Evolutionary conservation across 768 basidiomycete genomes (phyloP).

Genomic region (Russula ochroleuca): DNA sequence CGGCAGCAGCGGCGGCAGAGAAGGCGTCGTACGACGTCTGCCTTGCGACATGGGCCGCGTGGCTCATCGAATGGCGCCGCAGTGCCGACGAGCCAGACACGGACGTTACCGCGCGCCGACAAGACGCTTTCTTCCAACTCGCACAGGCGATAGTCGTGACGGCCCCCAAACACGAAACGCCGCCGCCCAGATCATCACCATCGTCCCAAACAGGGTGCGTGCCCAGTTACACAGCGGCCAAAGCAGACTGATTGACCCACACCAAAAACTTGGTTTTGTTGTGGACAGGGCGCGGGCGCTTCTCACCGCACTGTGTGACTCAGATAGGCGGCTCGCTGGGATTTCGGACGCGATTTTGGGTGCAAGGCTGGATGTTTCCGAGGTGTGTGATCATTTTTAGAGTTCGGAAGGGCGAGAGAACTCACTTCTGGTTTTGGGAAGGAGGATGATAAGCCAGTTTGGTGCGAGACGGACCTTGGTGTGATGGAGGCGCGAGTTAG

Average conservation of each 20-base stretch:
- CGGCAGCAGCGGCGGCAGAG: slow-evolving; percentile 28
- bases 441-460: slow-evolving; percentile 28
- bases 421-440: neutral
- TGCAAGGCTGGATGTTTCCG: neutral
- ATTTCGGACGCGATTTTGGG: slow-evolving; percentile 8
- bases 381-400: slow-evolving; percentile 3
- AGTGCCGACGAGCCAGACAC: slow-evolving; percentile 32
- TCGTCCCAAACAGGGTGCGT: slow-evolving; percentile 38
- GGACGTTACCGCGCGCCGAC: slow-evolving; percentile 41
- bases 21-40: slow-evolving; percentile 50
- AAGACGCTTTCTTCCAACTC: slow-evolving; percentile 43
- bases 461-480: slow-evolving; percentile 48
- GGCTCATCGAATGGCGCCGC: slow-evolving; percentile 48
- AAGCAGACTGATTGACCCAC: neutral
- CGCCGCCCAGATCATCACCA: neutral
- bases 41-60: slow-evolving; percentile 65
- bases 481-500: slow-evolving; percentile 42
- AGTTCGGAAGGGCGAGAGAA: neutral
- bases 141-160: slow-evolving; percentile 41
- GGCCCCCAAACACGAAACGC: slow-evolving; percentile 33
- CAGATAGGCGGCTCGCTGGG: slow-evolving; percentile 35
- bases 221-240: neutral
- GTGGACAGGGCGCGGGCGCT: slow-evolving; percentile 35
- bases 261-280: neutral
- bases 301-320: slow-evolving; percentile 41